phyloP scores from a whole-genome alignment of 345 rosid species.

The Boechera retrofracta region DNA sequence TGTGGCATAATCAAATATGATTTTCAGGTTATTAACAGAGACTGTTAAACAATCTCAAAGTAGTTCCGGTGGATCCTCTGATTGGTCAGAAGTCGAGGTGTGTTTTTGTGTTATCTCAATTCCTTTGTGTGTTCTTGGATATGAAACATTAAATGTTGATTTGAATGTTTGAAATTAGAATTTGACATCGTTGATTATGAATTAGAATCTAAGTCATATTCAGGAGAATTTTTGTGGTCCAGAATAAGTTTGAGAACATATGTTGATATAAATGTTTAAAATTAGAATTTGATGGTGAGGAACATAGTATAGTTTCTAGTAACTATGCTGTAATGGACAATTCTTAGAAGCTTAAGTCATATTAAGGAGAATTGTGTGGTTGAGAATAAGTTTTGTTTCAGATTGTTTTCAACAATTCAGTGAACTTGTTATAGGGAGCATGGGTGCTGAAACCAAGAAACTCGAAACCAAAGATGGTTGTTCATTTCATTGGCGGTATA shows the following conservation, averaged over 20 bases:
- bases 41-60: conserved; percentile 80
- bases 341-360: background rate
- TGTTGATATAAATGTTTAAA: background rate
- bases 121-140: background rate
- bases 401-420: background rate
- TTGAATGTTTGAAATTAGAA: background rate
- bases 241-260: background rate
- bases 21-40: conserved; percentile 79
- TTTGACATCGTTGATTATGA: too few species aligned
- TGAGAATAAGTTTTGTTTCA: background rate
- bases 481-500: conserved; percentile 93
- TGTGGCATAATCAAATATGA: background rate
- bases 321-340: background rate
- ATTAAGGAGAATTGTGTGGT: background rate
- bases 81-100: conserved; percentile 92
- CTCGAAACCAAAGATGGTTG: conserved; percentile 71
- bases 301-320: background rate
- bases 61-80: conserved; percentile 60
- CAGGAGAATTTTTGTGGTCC: conserved; percentile 1
- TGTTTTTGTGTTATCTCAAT: conserved; percentile 29
- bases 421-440: conserved; percentile 65
- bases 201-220: background rate
- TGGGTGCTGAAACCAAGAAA: conserved; percentile 89
- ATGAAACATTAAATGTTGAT: background rate
- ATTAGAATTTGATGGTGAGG: background rate